Evolutionary conservation across 352 stramenopile genomes (phyloP), one percentile per base, ranked within the genome.

Genomic region (Thalassiosira oceanica): DNA sequence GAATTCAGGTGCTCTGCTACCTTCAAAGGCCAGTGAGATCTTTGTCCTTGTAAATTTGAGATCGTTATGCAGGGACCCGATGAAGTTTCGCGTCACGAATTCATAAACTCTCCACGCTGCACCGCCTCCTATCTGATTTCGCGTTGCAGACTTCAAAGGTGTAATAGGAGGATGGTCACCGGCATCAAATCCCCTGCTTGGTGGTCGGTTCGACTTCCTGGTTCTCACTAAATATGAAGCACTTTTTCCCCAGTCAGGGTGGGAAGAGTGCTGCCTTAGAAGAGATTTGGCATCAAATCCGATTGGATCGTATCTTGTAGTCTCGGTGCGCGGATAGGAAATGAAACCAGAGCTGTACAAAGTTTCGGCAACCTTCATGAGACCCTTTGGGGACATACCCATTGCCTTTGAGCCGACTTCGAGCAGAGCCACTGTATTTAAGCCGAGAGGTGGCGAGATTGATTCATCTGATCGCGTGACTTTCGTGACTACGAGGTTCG

Each of bases 261-360:
- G 73, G 8, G 31, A 49, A 20, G 43, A 18, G 20, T 92, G 84
- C 37, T 87, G 46, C 37, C 61, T 49, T 8, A 92, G 56, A 15
- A 65, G 67, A 2, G 76, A 65, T 13, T 71, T 58, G 15, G 92
- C 78, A 62, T 93, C 80, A 67, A 89, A 93, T 8, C 61, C 61
- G 37, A 65, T 83, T n/a, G 85, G 74, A 20, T 84, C 83, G 61
- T 91, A 93, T 18, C 71, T 49, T 4, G 85, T 91, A 42, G 73
- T 88, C 61, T 93, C 86, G 2, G 85, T 92, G 16, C 84, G 58
- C 10, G 86, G 86, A 61, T 92, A 93, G 18, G 80, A 89, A 16
- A 93, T 89, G 60, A 84, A 93, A 16, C 86, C 81, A 45, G 81
- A 73, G 6, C 86, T 53, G 31, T 92, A 93, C 2, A 93, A 68